Conservation (phyloP, 768 basidiomycete species). For the Mycena metata region DNA sequence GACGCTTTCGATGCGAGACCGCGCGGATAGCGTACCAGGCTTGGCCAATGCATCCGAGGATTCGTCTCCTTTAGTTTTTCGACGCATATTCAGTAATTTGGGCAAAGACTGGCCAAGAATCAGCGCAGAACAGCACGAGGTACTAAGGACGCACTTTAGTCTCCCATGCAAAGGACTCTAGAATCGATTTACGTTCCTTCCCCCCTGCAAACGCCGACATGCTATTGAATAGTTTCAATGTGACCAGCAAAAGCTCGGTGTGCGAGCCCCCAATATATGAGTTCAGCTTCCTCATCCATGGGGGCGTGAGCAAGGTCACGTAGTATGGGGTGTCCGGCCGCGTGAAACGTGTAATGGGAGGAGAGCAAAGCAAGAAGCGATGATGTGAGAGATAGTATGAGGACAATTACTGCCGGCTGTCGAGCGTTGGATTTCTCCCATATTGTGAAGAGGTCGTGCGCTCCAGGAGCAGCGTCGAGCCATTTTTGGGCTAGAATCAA, state of each 20-base stretch:
- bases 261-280: conserved; percentile 72
- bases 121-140: conserved; percentile 7
- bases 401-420: conserved; percentile 56
- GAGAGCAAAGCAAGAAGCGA: conserved; percentile 74
- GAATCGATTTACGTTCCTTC: conserved; percentile 69
- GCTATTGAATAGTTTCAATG: conserved; percentile 72
- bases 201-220: conserved; percentile 78
- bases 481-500: conserved; percentile 72
- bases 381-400: conserved; percentile 67
- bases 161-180: conserved; percentile 85
- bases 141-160: conserved; percentile 65
- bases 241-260: conserved; percentile 75
- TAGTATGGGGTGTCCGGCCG: conserved; percentile 72
- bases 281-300: conserved; percentile 69
- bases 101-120: conserved; percentile 64
- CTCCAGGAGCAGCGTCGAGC: conserved; percentile 69
- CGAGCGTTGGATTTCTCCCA: conserved; percentile 64
- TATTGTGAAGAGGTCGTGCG: conserved; percentile 70
- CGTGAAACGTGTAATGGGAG: conserved; percentile 77
- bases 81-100: conserved; percentile 78
- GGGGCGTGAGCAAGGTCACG: conserved; percentile 69
- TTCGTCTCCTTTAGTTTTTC: conserved; percentile 64
- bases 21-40: conserved; percentile 63
- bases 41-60: conserved; percentile 56
- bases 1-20: not conserved